phyloP scores from a whole-genome alignment of 257 asterid species.

The Lycium ferocissimum region DNA sequence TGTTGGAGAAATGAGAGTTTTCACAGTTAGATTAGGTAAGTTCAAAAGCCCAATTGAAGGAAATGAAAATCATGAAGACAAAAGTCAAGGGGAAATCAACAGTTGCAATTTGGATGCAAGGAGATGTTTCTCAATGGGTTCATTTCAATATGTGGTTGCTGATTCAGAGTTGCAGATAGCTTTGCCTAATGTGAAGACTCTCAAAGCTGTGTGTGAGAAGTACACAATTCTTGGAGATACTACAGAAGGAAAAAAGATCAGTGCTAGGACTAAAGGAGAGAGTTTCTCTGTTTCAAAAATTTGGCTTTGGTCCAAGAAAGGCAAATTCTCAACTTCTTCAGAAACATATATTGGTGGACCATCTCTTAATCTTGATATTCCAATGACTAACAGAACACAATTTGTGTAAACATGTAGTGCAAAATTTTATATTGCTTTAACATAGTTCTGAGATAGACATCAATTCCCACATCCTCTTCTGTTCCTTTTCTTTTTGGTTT shows the following conservation, averaged over 20 bases:
- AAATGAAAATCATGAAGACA: constrained; percentile 29
- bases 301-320: constrained; percentile 75
- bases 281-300: constrained; percentile 75
- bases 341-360: constrained; percentile 35
- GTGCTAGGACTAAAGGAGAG: constrained; percentile 57
- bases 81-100: constrained; percentile 31
- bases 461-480: neutral
- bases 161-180: constrained; percentile 52
- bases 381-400: constrained; percentile 37
- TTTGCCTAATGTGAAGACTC: constrained; percentile 32
- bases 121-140: constrained; percentile 75
- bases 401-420: constrained; percentile 28
- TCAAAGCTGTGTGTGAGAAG: constrained; percentile 6
- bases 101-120: constrained; percentile 60
- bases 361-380: constrained; percentile 29
- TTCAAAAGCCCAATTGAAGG: constrained; percentile 44
- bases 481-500: neutral
- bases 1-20: constrained; percentile 41
- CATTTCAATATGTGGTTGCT: constrained; percentile 61
- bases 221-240: constrained; percentile 31
- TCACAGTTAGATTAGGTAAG: constrained; percentile 65
- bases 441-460: neutral
- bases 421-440: neutral
- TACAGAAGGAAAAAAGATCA: constrained; percentile 53
- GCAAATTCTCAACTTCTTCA: constrained; percentile 37